A percentile compares a stretch with the other conserved stretches of the same genome.
Conservation (phyloP, 225 moss, liverwort and hornwort genomes). For the Bryoerythrophyllum caledonicum region DNA sequence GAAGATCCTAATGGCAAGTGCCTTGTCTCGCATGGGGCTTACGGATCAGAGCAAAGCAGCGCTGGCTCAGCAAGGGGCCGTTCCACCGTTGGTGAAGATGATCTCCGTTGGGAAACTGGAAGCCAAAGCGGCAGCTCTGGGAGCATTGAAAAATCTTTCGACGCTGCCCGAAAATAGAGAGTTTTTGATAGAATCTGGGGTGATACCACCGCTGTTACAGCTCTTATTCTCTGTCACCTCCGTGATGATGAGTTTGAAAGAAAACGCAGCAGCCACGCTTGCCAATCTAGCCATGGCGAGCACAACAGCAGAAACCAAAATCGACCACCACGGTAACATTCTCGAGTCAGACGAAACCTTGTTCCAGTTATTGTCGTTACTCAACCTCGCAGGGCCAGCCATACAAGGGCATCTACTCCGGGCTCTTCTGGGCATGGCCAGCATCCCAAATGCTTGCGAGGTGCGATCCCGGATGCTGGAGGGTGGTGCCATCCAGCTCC, state of each 20-base stretch:
- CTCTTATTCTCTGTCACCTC: constrained; percentile 92
- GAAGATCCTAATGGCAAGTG: constrained; percentile 87
- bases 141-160: constrained; percentile 81
- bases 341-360: constrained; percentile 86
- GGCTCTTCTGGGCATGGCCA: constrained; percentile 86
- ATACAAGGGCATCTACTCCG: constrained; percentile 85
- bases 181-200: constrained; percentile 68
- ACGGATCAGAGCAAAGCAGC: constrained; percentile 85
- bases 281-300: constrained; percentile 81
- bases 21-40: constrained; percentile 83
- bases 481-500: constrained; percentile 80
- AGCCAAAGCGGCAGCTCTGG: constrained; percentile 80
- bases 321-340: constrained; percentile 62
- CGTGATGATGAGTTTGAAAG: constrained; percentile 85
- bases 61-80: constrained; percentile 71
- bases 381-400: constrained; percentile 76
- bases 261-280: constrained; percentile 83
- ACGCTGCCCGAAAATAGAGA: constrained; percentile 73
- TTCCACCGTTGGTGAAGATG: constrained; percentile 81
- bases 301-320: constrained; percentile 62
- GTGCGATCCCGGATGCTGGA: constrained; percentile 71
- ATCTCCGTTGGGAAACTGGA: constrained; percentile 75
- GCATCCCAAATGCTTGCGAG: constrained; percentile 51
- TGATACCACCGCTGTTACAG: constrained; percentile 78
- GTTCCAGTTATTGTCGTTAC: constrained; percentile 78